A percentile compares a stretch with the other conserved stretches of the same genome.
These are phyloP conservation scores for Bassia scoparia DNA, from an alignment of 148 eudicot genomes.

Conservation along the genomic window DNA sequence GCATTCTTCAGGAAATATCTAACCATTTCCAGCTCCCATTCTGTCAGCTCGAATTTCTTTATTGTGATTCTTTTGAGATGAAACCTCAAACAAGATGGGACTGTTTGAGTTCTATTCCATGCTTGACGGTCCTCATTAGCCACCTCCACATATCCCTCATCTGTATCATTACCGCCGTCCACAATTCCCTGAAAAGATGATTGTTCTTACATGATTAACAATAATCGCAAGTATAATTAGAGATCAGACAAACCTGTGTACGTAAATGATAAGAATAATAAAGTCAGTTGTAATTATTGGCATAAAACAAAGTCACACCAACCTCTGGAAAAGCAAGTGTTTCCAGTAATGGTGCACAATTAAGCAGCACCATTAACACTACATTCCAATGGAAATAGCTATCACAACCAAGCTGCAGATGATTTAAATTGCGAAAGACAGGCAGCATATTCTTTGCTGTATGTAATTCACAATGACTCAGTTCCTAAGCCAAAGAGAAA, in stretches of 20 bases:
- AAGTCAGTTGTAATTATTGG: not conserved
- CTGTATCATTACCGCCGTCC: not conserved
- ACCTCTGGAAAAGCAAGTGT: conserved; percentile 9
- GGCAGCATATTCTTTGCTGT: not conserved
- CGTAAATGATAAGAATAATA: no score
- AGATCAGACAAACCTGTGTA: not conserved
- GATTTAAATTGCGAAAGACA: conserved; percentile 6
- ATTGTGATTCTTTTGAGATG: conserved; percentile 23
- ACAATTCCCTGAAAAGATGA: not conserved
- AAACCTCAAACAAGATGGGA: conserved; percentile 19
- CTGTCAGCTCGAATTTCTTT: no score
- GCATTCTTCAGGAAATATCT: not conserved
- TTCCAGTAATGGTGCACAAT: not conserved
- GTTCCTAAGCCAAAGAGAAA: no score
- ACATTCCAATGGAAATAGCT: not conserved
- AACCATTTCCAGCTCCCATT: not conserved
- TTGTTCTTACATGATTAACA: not conserved
- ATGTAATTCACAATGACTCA: not conserved
- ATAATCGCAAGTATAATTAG: not conserved
- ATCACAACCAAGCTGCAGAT: not conserved
- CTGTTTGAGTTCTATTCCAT: not conserved
- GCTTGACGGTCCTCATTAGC: not conserved
- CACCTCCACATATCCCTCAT: not conserved
- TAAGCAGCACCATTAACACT: not conserved
- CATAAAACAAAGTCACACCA: not conserved